Percentiles rank a stretch among this genome's conserved stretches.
Evolutionary conservation across 768 basidiomycete species (phyloP).

Genomic region (Astraeus odoratus): DNA sequence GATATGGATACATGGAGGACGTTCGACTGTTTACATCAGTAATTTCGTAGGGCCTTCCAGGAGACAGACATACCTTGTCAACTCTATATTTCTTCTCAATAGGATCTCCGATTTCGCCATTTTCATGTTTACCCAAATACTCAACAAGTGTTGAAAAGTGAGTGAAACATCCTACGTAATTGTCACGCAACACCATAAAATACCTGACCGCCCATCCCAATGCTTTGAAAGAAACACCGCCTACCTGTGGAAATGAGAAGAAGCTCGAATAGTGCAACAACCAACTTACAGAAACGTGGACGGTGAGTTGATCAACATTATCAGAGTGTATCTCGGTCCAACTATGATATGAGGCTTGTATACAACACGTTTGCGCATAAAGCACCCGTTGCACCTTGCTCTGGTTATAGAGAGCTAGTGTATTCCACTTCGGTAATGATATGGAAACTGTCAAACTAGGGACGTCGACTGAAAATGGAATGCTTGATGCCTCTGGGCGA

Average conservation of each 20-base stretch:
- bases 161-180: slow-evolving; percentile 92
- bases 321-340: slow-evolving; percentile 60
- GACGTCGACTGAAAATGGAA: slow-evolving; percentile 58
- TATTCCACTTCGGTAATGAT: slow-evolving; percentile 86
- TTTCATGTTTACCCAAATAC: slow-evolving; percentile 64
- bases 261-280: background rate
- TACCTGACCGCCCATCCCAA: slow-evolving; percentile 88
- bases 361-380: slow-evolving; percentile 44
- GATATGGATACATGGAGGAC: slow-evolving; percentile 69
- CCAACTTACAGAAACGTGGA: slow-evolving; percentile 50
- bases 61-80: slow-evolving; percentile 48
- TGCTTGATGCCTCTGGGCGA: slow-evolving; percentile 57
- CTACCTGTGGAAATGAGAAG: slow-evolving; percentile 29
- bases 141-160: slow-evolving; percentile 86
- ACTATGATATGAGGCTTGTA: slow-evolving; percentile 71
- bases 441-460: slow-evolving; percentile 54
- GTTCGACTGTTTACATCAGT: slow-evolving; percentile 52
- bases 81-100: slow-evolving; percentile 72
- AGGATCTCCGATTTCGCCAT: slow-evolving; percentile 70
- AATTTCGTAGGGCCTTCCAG: slow-evolving; percentile 6
- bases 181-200: slow-evolving; percentile 83
- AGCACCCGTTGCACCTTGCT: slow-evolving; percentile 57
- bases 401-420: slow-evolving; percentile 61
- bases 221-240: slow-evolving; percentile 54
- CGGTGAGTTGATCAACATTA: slow-evolving; percentile 69